These are phyloP conservation scores for Albatrellus sp. DNA, from an alignment of 1,284 basidiomycete genomes.

Conservation along the genomic window DNA sequence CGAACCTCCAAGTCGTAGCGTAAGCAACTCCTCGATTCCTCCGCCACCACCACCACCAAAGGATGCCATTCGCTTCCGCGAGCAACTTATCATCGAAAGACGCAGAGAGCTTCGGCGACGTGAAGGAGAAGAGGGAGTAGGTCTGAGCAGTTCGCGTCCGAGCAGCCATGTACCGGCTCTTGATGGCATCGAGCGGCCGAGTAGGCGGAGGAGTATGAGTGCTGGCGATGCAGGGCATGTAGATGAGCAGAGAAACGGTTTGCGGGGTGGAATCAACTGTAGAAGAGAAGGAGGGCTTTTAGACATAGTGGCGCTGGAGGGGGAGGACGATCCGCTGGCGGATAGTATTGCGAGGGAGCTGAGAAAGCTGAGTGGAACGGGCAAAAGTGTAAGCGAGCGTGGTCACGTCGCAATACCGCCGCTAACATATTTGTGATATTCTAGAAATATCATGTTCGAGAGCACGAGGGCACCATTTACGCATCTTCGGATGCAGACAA, in stretches of 20 bases:
- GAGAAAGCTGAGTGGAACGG: constrained; percentile 39
- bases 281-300: constrained; percentile 22
- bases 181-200: constrained; percentile 30
- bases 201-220: constrained; percentile 56
- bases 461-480: constrained; percentile 66
- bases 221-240: constrained; percentile 51
- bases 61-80: constrained; percentile 52
- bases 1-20: constrained; percentile 18
- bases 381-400: constrained; percentile 31
- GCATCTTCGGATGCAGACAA: constrained; percentile 64
- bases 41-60: constrained; percentile 42
- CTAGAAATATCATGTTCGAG: constrained; percentile 50
- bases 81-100: constrained; percentile 63
- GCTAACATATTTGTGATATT: constrained; percentile 2
- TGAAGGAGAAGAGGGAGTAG: constrained; percentile 34
- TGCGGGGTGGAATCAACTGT: not conserved
- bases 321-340: constrained; percentile 39
- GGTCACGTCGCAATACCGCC: not conserved
- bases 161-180: constrained; percentile 18
- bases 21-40: constrained; percentile 30
- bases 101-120: constrained; percentile 47
- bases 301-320: constrained; percentile 25
- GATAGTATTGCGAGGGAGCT: constrained; percentile 62
- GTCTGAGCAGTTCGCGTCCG: constrained; percentile 10
- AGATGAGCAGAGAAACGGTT: constrained; percentile 1